Evolutionary conservation across 306 rosid species (phyloP), one percentile per base, ranked within the genome.

Genomic region (Cicer judaicum): DNA sequence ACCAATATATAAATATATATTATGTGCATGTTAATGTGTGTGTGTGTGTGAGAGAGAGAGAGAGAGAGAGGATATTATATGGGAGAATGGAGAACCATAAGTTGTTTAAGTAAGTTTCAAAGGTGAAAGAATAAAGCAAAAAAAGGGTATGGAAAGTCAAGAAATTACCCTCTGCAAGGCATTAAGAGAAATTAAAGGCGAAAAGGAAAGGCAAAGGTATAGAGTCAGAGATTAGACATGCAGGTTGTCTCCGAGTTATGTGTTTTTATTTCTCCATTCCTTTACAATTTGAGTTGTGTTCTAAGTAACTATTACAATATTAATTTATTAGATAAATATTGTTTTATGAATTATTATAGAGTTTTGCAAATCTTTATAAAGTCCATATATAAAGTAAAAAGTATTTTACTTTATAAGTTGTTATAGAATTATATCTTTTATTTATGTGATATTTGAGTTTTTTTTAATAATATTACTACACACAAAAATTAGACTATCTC

Each of bases 211-310:
- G 60, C 70, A 64, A 79, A 78, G 80, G 69, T 77, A 68, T 79
- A 62, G 72, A 68, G 91, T 89, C 88, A 84, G 88, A 87, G 84
- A 84, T 84, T 78, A 74, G 87, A 80, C 82, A 67, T 78, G 88
- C 85, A 73, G 77, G 54, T 79, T 88, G 90, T 83, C 34, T 24
- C 4, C 4, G 4, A 2, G 34, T 24, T 24, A 24, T 2, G 34
- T 2, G 4, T 24, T 24, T 24, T 24, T 24, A 24, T 24, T 24
- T 24, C 34, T 2, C 34, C 34, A 1, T 3, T 2, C 34, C 34
- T 24, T 24, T n/a, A 3, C 4, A 2, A 3, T 24, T 24, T 24
- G 0, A 3, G 34, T 2, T 24, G 34, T 24, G 2, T 24, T 2
- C 34, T 24, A 24, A 0, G 4, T 24, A 24, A 24, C 3, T 24